Base-by-base conservation (phyloP, 768 basidiomycete species). In the Lepiota venenata region DNA sequence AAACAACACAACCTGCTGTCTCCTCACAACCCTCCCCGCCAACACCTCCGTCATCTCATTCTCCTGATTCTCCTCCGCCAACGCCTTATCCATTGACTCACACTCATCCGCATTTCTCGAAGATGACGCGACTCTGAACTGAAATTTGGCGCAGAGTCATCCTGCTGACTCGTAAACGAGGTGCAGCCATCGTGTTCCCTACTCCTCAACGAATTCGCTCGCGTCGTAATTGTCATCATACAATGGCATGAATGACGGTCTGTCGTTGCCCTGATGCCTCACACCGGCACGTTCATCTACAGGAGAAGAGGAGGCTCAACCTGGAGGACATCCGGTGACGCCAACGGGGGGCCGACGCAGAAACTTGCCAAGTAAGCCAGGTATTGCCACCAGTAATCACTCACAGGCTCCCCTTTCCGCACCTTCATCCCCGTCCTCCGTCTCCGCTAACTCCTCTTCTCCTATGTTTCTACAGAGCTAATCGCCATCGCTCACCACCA, bases 41-140 rank as follows among this genome's bases (percentile, higher is more conserved):
- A 95, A 65, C 2, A 94, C 83, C 70, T 98, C 96, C 0, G 86
- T 82, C 11, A 87, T 91, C 74, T 96, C 94, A 32, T 88, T 86
- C 56, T 96, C 93, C 66, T 86, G 80, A 11, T 92, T 84, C 64
- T 93, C 91, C 0, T 88, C 90, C 0, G 93, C 83, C 1, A 96
- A 71, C 4, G 84, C 93, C 73, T 94, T 93, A 59, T 91, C 88
- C 36, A 81, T 70, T 39, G 87, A 61, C 4, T 79, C 85, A 58
- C 85, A 82, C 66, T 84, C 87, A 58, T 93, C 88, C 1, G 83
- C 78, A 56, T n/a, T 84, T 85, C 59, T 89, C 86, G 81, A 98
- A 97, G n/a, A n/a, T n/a, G n/a, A n/a, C n/a, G n/a, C n/a, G n/a
- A n/a, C n/a, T n/a, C n/a, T n/a, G n/a, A n/a, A n/a, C n/a, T n/a